Evolutionary conservation across 441 rosid species (phyloP), one percentile per base, ranked within the genome.

Genomic region (Syzygium syzygioides): DNA sequence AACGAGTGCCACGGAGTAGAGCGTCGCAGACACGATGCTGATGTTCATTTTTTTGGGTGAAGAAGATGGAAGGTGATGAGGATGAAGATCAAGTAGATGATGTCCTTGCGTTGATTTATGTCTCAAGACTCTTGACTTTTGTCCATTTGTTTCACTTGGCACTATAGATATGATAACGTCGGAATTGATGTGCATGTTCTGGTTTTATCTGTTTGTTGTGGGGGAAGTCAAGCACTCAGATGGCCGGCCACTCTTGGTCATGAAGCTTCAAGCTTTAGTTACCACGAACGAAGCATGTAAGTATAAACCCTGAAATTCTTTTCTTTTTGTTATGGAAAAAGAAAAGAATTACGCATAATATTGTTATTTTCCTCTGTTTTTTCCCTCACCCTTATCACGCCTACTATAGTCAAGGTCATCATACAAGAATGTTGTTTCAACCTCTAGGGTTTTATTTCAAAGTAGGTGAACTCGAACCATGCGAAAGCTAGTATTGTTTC

Each of bases 11-110:
- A 89, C 13, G 50, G 88, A 28, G 62, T 86, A 56, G 87, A 90
- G 55, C 90, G 92, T 90, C 87, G 83, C 30, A 25, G 62, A 60
- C 86, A 93, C 54, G 84, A 91, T 20, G 52, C 12, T 12, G 83
- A 71, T 79, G 23, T 89, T 93, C 97, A 93, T 89, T 71, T 56
- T 12, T 7, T 8, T 13, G 12, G 66, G 66, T 14, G 7, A 54
- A 68, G 26, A 66, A 32, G 48, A 11, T 68, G 45, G 79, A 68
- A 68, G 25, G 26, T 18, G 19, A 18, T 19, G 79, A 68, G 7
- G 7, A 66, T 32, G 79, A 68, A 66, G 45, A 66, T 66, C 41
- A 32, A 66, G 45, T 2, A 19, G 37, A 8, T 32, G 45, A 66
- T 32, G 6, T 66, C 79, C 79, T 66, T 32, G 41, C 79, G 13